These are phyloP conservation scores for Wickerhamomyces subpelliculosus DNA, from an alignment of 805 yeast species.

Conservation along the genomic window DNA sequence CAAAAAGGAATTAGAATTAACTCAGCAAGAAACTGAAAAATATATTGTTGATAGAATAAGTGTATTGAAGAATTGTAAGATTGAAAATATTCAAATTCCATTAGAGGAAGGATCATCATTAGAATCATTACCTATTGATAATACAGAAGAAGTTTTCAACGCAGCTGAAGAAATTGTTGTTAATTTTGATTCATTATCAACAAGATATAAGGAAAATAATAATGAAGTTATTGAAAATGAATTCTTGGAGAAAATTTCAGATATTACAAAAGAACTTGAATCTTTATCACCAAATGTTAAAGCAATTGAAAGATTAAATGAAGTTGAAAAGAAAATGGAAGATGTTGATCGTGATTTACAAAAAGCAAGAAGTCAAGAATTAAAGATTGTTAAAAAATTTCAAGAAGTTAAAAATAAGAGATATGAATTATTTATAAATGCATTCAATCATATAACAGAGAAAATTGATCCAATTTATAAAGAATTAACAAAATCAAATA, in stretches of 20 bases:
- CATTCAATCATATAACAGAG: constrained; percentile 69
- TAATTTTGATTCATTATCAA: constrained; percentile 44
- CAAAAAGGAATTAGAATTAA: constrained; percentile 28
- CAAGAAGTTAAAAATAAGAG: constrained; percentile 54
- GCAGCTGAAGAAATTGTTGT: constrained; percentile 43
- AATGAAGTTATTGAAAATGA: constrained; percentile 24
- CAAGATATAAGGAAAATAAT: constrained; percentile 33
- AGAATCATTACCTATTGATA: constrained; percentile 55
- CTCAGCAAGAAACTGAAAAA: constrained; percentile 50
- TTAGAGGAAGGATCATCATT: constrained; percentile 48
- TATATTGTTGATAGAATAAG: constrained; percentile 49
- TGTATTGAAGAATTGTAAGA: constrained; percentile 63
- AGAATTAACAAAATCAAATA: constrained; percentile 63
- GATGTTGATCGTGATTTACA: constrained; percentile 61
- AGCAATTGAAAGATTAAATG: constrained; percentile 69
- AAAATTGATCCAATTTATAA: constrained; percentile 74
- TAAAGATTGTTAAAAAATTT: constrained; percentile 46
- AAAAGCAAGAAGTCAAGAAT: constrained; percentile 54
- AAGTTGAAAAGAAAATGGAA: constrained; percentile 53
- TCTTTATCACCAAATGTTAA: constrained; percentile 70
- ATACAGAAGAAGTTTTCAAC: constrained; percentile 30
- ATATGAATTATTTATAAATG: constrained; percentile 55
- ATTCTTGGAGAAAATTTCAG: constrained; percentile 33
- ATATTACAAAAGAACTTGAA: constrained; percentile 25
- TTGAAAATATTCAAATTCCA: constrained; percentile 64